Conservation (phyloP, 306 rosid genomes). For the Vigna trinervia region DNA sequence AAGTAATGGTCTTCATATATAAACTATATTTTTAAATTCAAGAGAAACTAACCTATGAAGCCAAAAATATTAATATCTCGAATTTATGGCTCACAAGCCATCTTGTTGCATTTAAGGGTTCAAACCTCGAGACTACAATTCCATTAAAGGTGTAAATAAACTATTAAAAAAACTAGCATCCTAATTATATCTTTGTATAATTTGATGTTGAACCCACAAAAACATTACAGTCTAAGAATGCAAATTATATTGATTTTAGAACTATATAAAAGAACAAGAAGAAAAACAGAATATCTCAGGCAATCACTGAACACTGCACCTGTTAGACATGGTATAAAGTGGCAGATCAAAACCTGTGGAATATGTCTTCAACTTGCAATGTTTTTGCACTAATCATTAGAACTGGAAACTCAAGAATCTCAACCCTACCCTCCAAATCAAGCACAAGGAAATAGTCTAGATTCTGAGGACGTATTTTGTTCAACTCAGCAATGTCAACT, state of each 20-base stretch:
- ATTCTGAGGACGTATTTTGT: slow-evolving; percentile 57
- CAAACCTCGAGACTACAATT: slow-evolving; percentile 30
- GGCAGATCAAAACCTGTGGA: slow-evolving; percentile 84
- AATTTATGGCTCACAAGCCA: slow-evolving; percentile 19
- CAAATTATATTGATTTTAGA: slow-evolving; percentile 7
- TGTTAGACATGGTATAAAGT: slow-evolving; percentile 40
- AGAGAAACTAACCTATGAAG: slow-evolving; percentile 21
- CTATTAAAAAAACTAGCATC: background rate
- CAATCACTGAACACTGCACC: slow-evolving; percentile 29
- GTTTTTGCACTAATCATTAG: slow-evolving; percentile 73
- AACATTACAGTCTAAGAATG: background rate
- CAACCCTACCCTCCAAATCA: slow-evolving; percentile 97
- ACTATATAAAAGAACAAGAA: slow-evolving; percentile 1
- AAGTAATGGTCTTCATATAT: slow-evolving; percentile 6
- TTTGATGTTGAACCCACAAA: slow-evolving; percentile 20
- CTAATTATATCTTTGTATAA: slow-evolving; percentile 8
- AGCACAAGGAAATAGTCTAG: slow-evolving; percentile 88
- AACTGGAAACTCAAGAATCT: slow-evolving; percentile 97
- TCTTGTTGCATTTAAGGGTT: slow-evolving; percentile 18
- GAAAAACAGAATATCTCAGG: slow-evolving; percentile 29
- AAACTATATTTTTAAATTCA: slow-evolving; percentile 22
- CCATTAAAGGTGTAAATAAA: slow-evolving; percentile 10
- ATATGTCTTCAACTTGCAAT: slow-evolving; percentile 71
- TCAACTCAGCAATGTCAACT: slow-evolving; percentile 53
- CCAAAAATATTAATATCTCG: slow-evolving; percentile 32